phyloP scores from a whole-genome alignment of 2,329 filamentous ascomycete genomes.

The Fusarium sp. region DNA sequence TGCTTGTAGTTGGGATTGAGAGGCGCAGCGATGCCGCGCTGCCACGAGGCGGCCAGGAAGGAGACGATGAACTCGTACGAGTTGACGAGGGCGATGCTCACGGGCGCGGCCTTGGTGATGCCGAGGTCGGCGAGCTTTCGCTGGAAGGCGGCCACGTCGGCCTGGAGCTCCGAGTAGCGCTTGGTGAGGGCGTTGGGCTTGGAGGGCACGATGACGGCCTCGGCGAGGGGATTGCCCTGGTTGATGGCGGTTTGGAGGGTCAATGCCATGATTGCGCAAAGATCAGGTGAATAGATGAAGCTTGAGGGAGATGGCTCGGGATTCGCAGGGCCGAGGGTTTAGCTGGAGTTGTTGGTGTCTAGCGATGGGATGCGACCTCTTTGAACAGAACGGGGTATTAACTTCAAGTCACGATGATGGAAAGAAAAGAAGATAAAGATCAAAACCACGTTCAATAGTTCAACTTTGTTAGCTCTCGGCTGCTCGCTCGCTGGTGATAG shows the following conservation, averaged over 20 bases:
- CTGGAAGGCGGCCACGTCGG: slow-evolving; percentile 79
- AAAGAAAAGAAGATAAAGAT: slow-evolving; percentile 2
- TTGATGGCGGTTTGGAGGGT: slow-evolving; percentile 65
- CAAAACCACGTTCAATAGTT: not conserved
- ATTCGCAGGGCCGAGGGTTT: not conserved
- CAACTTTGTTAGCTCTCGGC: slow-evolving; percentile 4
- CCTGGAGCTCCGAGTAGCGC: slow-evolving; percentile 74
- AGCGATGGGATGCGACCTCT: not conserved
- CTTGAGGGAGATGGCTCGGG: not conserved
- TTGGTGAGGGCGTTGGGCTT: slow-evolving; percentile 71
- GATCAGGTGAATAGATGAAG: slow-evolving; percentile 1
- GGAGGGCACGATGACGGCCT: slow-evolving; percentile 80
- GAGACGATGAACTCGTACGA: slow-evolving; percentile 90
- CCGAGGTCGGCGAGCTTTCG: slow-evolving; percentile 81
- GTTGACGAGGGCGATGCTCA: slow-evolving; percentile 87
- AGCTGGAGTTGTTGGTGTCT: not conserved
- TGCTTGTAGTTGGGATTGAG: slow-evolving; percentile 91
- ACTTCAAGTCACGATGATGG: not conserved
- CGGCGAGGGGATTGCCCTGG: slow-evolving; percentile 55
- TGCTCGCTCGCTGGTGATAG: slow-evolving; percentile 19
- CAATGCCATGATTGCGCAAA: slow-evolving; percentile 47
- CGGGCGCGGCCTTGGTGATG: slow-evolving; percentile 74
- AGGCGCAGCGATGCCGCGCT: slow-evolving; percentile 86
- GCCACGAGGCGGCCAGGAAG: slow-evolving; percentile 88
- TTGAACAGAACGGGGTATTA: not conserved